phyloP scores from a whole-genome alignment of 2,329 filamentous ascomycete genomes.

The Diaporthe sp. region DNA sequence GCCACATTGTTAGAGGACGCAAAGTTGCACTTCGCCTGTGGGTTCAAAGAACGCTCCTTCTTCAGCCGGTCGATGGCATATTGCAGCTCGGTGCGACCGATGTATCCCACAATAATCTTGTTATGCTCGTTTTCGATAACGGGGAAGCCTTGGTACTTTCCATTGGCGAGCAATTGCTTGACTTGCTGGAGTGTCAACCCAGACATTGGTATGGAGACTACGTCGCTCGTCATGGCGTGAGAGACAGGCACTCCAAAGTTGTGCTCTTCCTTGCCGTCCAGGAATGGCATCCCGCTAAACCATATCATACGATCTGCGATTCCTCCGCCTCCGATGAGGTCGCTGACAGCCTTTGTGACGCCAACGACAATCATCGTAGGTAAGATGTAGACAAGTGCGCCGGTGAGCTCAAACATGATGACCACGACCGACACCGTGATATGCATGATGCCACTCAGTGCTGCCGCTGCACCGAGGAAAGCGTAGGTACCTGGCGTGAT shows the following conservation, averaged over 20 bases:
- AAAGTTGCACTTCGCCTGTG: slow-evolving; percentile 82
- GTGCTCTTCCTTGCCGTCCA: slow-evolving; percentile 98
- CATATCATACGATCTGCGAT: slow-evolving; percentile 99
- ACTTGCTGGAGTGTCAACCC: slow-evolving; percentile 83
- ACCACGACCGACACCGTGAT: slow-evolving; percentile 97
- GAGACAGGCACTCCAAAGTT: slow-evolving; percentile 96
- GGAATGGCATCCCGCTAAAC: slow-evolving; percentile 96
- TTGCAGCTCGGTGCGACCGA: slow-evolving; percentile 90
- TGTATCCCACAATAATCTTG: slow-evolving; percentile 87
- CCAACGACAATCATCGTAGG: slow-evolving; percentile 99
- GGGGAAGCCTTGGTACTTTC: slow-evolving; percentile 92
- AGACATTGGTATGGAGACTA: slow-evolving; percentile 79
- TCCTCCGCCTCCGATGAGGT: slow-evolving; percentile 87
- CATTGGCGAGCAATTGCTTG: slow-evolving; percentile 81
- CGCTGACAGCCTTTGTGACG: slow-evolving; percentile 92
- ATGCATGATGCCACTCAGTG: slow-evolving; percentile 97
- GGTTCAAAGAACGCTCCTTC: slow-evolving; percentile 75
- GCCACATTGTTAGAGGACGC: slow-evolving; percentile 57
- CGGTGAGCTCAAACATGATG: slow-evolving; percentile 99
- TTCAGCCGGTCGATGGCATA: slow-evolving; percentile 90
- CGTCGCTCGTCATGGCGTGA: slow-evolving; percentile 85
- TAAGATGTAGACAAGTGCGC: slow-evolving; percentile 95
- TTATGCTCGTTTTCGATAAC: slow-evolving; percentile 81
- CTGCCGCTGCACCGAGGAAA: slow-evolving; percentile 91
- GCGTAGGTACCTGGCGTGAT: slow-evolving; percentile 98